Evolutionary conservation across 176 grass and related monocot species (phyloP), one percentile per base, ranked within the genome.

Genomic region (Carex pumila): DNA sequence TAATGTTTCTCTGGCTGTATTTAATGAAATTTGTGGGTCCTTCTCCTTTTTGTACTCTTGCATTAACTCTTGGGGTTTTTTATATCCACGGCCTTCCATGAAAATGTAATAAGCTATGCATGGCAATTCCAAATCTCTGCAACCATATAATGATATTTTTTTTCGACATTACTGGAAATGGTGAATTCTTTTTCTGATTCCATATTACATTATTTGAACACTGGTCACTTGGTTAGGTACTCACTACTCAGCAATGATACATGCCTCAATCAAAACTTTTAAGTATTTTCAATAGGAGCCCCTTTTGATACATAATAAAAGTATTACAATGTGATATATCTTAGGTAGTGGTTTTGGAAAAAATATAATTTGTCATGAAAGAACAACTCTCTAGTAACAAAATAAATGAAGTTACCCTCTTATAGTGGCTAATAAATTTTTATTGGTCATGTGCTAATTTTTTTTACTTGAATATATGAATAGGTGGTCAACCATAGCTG

Each of bases 401-500:
- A 57, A n/a, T 19, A 12, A 39, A 8, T 15, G 5, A 64, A 22
- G 45, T 17, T 22, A 63, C 11, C 18, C 47, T 63, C 57, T 41
- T 68, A 13, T 68, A 78, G 13, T 78, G 18, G 18, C 7, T 68
- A 19, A 66, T 82, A 39, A 45, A 43, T 12, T 74, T 18, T 43
- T 45, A 13, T 81, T 15, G 2, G 14, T 83, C 11, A 66, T 64
- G 50, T 6, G 14, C 41, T 52, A 37, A 52, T 55, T 0, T 22
- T 8, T 58, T 41, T 7, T 67, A 11, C 11, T 54, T 50, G 0
- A 65, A 82, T 69, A 18, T 17, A 82, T 79, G 67, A n/a, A 63
- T 85, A 98, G 94, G 89, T 97, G 94, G 90, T 97, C 95, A 60
- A 92, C 90, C 82, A 94, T 98, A 79, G 95, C 92, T n/a, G 91